Evolutionary conservation across 176 grass and related monocot genomes (phyloP), one percentile per base, ranked within the genome.

Genomic region (Poa annua): DNA sequence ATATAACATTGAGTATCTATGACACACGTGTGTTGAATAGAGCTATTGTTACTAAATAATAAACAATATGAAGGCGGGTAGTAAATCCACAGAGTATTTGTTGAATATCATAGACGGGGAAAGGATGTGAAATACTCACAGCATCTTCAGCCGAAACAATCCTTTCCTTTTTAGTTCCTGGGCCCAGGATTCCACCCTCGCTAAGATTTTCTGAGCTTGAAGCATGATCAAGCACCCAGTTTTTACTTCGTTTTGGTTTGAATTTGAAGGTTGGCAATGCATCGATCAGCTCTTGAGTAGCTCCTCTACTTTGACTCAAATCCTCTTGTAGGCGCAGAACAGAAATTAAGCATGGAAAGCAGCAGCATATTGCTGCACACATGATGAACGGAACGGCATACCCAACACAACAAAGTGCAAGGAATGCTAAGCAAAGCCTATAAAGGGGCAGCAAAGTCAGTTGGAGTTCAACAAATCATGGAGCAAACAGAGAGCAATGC

Each of bases 341-440:
- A 83, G 96, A 99, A 63, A 99, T 89, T 76, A 96, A 90, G 84
- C 96, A 99, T 26, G 96, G 96, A 79, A 99, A 93, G 83, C 97
- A 99, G 74, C 97, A 96, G 81, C 97, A 99, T 85, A 99, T 99
- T 20, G 88, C 85, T 45, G 91, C 89, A 84, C 97, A 99, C 64
- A 94, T 88, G 78, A 99, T 88, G 75, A 99, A 99, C 8, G 97
- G 97, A 89, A 99, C 81, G 24, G 97, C 97, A 89, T 99, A 99
- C 19, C 97, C 97, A 26, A 92, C 91, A 90, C 97, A 99, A 82
- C 93, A 89, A 56, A 99, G 92, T 33, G 91, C 87, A 78, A 99
- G 97, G 85, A 99, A 96, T 57, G 89, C 89, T 86, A 99, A 86
- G 62, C 93, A 99, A 78, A 99, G 79, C 97, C 97, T 99, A 83